Conservation (phyloP, 176 grass and related monocot species). For the Oryza meridionalis region DNA sequence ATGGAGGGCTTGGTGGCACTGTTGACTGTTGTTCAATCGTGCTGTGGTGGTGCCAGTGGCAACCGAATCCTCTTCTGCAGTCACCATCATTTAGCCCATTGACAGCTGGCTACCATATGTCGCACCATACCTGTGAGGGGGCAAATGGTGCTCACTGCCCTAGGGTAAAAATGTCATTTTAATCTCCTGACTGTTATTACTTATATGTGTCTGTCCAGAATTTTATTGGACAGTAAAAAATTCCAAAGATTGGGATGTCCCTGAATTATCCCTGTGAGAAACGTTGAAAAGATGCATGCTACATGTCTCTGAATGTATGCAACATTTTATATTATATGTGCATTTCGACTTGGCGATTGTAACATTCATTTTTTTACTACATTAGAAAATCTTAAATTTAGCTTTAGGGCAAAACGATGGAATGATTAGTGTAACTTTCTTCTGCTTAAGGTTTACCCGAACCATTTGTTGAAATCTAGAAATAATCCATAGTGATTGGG, state of each 20-base stretch:
- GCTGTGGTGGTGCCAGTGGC: neutral
- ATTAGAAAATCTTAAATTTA: neutral
- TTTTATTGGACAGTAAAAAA: too few species aligned
- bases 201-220: too few species aligned
- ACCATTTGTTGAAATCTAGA: neutral
- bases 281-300: neutral
- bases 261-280: neutral
- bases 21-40: neutral
- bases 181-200: neutral
- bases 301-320: slow-evolving; percentile 2
- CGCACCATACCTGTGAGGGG: too few species aligned
- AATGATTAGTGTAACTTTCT: neutral
- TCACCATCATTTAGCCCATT: neutral
- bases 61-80: neutral
- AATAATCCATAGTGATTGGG: neutral
- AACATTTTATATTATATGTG: slow-evolving; percentile 10
- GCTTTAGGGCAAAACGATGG: neutral
- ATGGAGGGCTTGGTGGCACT: neutral
- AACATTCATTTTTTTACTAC: neutral
- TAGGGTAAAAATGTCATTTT: neutral
- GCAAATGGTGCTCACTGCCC: neutral
- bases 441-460: neutral
- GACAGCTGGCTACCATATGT: neutral
- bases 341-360: neutral
- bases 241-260: neutral